Conservation (phyloP, 495 filamentous ascomycete species). For the Pseudoneurospora amorphoporcata region DNA sequence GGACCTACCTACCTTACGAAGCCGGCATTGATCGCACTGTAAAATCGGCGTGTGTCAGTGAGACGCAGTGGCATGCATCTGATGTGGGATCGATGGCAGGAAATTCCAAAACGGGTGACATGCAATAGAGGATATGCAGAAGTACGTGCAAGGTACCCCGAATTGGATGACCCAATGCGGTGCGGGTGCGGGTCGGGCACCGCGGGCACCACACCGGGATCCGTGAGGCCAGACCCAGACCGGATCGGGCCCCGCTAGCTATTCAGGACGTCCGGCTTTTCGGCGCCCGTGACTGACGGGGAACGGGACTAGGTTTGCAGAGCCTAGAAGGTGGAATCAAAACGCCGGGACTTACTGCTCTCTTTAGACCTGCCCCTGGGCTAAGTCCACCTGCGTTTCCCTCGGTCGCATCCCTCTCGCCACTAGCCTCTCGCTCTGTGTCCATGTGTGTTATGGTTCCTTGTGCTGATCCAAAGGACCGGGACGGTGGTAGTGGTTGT, state of each 20-base stretch:
- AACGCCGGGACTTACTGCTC: neutral
- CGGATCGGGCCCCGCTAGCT: neutral
- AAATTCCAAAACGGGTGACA: neutral
- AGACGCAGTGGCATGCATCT: neutral
- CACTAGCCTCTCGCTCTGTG: neutral
- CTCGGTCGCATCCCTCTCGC: neutral
- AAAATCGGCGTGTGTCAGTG: slow-evolving; percentile 1
- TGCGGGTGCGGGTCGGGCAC: neutral
- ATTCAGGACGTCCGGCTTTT: neutral
- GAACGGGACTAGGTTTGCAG: neutral
- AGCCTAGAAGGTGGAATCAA: neutral
- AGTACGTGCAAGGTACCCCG: neutral
- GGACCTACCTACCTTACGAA: slow-evolving; percentile 18
- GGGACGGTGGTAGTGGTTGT: neutral
- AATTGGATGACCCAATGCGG: neutral
- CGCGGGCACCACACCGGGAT: neutral
- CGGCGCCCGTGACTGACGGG: neutral
- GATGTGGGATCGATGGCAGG: neutral
- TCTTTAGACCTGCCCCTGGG: neutral
- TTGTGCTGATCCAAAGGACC: neutral
- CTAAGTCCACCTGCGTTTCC: neutral
- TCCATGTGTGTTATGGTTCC: neutral
- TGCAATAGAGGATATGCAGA: neutral
- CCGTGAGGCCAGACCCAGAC: neutral
- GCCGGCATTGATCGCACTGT: slow-evolving; percentile 26